Base-by-base conservation (phyloP, 2,329 filamentous ascomycete species). In the Ophioceras dolichostomum region DNA sequence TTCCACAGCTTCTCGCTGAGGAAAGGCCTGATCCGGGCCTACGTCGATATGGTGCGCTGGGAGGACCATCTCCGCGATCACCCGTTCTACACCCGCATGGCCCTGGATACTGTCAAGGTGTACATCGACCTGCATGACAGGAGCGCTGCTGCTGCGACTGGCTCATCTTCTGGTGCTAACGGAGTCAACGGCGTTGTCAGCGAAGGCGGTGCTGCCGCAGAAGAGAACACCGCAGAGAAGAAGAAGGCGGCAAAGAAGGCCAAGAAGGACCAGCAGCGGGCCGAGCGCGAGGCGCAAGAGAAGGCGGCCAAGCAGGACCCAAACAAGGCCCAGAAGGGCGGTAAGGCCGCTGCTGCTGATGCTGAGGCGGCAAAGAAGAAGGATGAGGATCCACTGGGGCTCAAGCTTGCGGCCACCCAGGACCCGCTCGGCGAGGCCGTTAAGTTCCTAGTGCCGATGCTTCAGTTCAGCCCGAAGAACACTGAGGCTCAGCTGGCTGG, bases 1-100 rank as follows among this genome's bases (percentile, higher is more conserved):
- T 98, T 98, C 67, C 93, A 98, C 67, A 86, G 78, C 56, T 98
- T 98, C 60, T 95, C 87, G 16, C 67, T 98, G n/a, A 73, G 91
- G 16, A 98, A 96, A 60, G 93, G 93, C 12, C 89, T 94, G 67
- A 85, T 96, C 42, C 73, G 89, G 39, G 84, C 91, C 2, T 98
- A 98, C 54, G 68, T 98, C 29, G 88, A 95, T 49, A 94, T 98
- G 86, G 70, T 98, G 33, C 76, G 83, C 48, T 98, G 91, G 93
- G 89, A 96, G 56, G 88, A 98, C 54, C 76, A 79, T 43, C 62
- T 96, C 32, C 79, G 87, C 38, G 83, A 94, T 49, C 91, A 98
- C 56, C 91, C 91, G 1, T 95, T 94, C 64, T 98, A 84, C 61
- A 80, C 82, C 4, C 73, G 86, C 32, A 83, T 85, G 34, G 89